Base-by-base conservation (phyloP, 768 basidiomycete species). In the Saitozyma podzolica region DNA sequence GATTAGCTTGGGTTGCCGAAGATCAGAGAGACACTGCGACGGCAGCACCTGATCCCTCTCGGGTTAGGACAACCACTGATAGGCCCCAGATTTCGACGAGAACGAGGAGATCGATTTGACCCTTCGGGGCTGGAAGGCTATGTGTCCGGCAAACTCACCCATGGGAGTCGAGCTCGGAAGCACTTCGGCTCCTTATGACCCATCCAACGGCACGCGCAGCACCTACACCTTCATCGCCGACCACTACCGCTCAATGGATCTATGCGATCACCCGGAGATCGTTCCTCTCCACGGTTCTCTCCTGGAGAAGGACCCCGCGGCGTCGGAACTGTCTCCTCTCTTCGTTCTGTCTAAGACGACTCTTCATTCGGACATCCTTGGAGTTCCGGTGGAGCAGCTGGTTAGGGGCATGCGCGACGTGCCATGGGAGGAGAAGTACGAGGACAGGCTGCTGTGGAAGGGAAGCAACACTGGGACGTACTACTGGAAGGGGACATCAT, bases 221-320 rank as follows among this genome's bases (percentile, higher is more conserved):
- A 29, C 29, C 29, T 29, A 74, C 19, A 74, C 69, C 29, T 80
- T 81, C 70, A 77, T 82, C 54, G 64, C 72, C 53, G 67, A 75
- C 55, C 77, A 80, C 63, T 8, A 20, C 2, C 56, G 53, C 9
- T 59, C 74, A 9, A 78, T 79, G 74, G 78, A 82, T 63, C 64
- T 80, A 20, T 82, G 81, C 69, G 57, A 71, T 9, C 75, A 81
- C 56, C 81, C 81, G 13, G 74, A 79, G 51, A 65, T 68, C 48
- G 69, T 79, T 59, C 65, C 65, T 19, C 58, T 77, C 17, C 81
- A 81, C 69, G 81, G 81, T 8, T 70, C 77, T 56, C 77, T 79
- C 9, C 58, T 70, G 8, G 70, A 65, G 9, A 58, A 64, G 43
- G 40, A 61, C 6, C 73, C 73, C 8, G 57, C 58, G 16, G 67